A percentile compares a stretch with the other conserved stretches of the same genome.
These are phyloP conservation scores for Favolaschia claudopus DNA, from an alignment of 768 basidiomycete species.

Conservation along the genomic window DNA sequence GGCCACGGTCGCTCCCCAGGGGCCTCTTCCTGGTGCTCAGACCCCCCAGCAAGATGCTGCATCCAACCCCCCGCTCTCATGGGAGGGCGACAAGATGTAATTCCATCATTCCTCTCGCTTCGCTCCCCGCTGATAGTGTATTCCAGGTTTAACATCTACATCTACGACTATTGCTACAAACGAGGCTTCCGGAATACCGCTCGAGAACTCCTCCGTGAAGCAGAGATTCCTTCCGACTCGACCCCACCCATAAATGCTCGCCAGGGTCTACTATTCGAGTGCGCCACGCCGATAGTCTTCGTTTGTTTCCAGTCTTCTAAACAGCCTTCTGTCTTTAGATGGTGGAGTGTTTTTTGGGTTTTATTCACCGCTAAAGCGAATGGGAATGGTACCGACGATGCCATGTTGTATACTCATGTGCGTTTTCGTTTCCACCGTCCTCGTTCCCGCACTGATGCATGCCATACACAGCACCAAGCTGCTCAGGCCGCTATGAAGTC, in stretches of 20 bases:
- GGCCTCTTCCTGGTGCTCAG: slow-evolving; percentile 4
- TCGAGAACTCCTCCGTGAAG: slow-evolving; percentile 68
- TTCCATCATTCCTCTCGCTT: slow-evolving; percentile 13
- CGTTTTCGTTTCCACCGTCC: slow-evolving; percentile 30
- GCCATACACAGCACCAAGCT: slow-evolving; percentile 43
- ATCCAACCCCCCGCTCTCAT: slow-evolving; percentile 49
- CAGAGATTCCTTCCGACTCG: slow-evolving; percentile 67
- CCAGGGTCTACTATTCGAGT: slow-evolving; percentile 88
- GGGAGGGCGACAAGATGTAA: slow-evolving; percentile 89
- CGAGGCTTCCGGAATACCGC: slow-evolving; percentile 81
- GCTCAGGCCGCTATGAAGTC: slow-evolving; percentile 32
- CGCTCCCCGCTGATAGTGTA: slow-evolving; percentile 6
- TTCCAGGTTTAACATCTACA: slow-evolving; percentile 88
- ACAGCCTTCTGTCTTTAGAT: slow-evolving; percentile 50
- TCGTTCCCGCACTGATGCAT: slow-evolving; percentile 23
- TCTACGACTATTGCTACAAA: slow-evolving; percentile 85
- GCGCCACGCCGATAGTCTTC: slow-evolving; percentile 41
- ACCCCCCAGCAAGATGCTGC: slow-evolving; percentile 27
- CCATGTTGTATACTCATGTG: slow-evolving; percentile 75
- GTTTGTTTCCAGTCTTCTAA: slow-evolving; percentile 17
- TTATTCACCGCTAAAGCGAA: slow-evolving; percentile 83
- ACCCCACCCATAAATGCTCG: slow-evolving; percentile 83
- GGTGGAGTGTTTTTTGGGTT: slow-evolving; percentile 93
- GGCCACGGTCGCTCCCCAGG: slow-evolving; percentile 24
- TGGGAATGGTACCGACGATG: slow-evolving; percentile 71